A percentile compares a stretch with the other conserved stretches of the same genome.
Conservation (phyloP, 345 rosid genomes). For the Brassica incana region DNA sequence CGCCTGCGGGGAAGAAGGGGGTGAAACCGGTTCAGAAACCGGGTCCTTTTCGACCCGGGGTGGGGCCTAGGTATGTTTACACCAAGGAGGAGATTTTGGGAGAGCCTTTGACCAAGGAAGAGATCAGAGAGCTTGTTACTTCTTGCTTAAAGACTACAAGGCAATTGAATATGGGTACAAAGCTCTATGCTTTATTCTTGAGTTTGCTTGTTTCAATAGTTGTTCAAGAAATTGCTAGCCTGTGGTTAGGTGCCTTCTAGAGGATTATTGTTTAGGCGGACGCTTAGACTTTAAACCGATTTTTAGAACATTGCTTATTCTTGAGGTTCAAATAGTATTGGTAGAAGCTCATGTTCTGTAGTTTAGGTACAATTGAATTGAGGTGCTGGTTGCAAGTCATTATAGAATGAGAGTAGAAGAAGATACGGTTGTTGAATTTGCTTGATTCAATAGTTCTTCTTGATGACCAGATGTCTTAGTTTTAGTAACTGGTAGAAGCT, state of each 20-base stretch:
- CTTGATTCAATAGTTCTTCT: not conserved
- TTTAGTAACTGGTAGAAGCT: not conserved
- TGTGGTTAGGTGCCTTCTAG: no score
- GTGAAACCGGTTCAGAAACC: slow-evolving; percentile 89
- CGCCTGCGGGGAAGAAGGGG: slow-evolving; percentile 81
- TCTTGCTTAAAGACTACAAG: slow-evolving; percentile 57
- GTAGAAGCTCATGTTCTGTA: not conserved
- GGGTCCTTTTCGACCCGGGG: slow-evolving; percentile 76
- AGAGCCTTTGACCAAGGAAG: slow-evolving; percentile 73
- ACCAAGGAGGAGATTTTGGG: slow-evolving; percentile 82
- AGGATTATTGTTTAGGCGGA: no score
- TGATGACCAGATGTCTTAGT: not conserved
- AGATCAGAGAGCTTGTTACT: slow-evolving; percentile 60
- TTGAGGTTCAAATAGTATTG: no score
- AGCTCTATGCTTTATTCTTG: slow-evolving; percentile 18
- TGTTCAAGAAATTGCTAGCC: no score
- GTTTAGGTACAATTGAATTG: not conserved
- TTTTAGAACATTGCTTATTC: no score
- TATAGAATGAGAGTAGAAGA: not conserved
- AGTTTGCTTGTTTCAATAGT: not conserved
- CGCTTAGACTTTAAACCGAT: no score
- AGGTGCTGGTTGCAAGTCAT: not conserved
- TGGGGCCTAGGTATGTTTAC: slow-evolving; percentile 72
- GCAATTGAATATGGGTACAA: slow-evolving; percentile 85
- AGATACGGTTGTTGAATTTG: not conserved